These are phyloP conservation scores for Brasilioporus rufonigricans DNA, from an alignment of 768 basidiomycete species.

Conservation along the genomic window DNA sequence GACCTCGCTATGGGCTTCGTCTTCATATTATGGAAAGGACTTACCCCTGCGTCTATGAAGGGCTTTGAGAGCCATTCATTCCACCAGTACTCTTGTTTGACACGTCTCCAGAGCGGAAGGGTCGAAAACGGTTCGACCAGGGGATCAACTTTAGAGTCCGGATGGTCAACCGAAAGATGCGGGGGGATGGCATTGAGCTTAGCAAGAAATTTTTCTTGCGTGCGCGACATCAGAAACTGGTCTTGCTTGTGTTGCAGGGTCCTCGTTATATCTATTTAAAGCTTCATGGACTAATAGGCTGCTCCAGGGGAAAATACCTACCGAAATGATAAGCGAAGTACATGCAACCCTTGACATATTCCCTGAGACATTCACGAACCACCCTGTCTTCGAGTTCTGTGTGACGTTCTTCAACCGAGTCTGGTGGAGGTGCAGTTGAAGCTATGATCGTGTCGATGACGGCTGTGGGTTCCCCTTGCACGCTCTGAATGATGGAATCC, in stretches of 20 bases:
- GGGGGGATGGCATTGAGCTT: constrained; percentile 54
- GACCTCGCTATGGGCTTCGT: background rate
- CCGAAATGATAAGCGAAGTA: constrained; percentile 88
- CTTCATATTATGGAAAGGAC: constrained; percentile 20
- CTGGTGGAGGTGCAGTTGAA: constrained; percentile 60
- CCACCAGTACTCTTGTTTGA: constrained; percentile 94
- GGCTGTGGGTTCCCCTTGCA: constrained; percentile 46
- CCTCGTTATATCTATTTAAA: constrained; percentile 67
- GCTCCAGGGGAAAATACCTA: constrained; percentile 29
- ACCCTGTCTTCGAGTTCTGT: constrained; percentile 82
- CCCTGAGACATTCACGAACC: constrained; percentile 70
- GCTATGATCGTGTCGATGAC: constrained; percentile 58
- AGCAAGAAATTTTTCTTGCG: constrained; percentile 56
- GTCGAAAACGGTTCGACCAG: constrained; percentile 72
- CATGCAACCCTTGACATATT: constrained; percentile 84
- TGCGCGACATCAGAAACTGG: constrained; percentile 52
- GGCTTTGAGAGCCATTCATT: constrained; percentile 86
- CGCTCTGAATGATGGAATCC: constrained; percentile 43
- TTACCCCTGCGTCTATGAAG: constrained; percentile 83
- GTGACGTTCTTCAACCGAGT: constrained; percentile 62
- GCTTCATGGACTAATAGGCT: background rate
- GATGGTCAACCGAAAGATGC: constrained; percentile 22
- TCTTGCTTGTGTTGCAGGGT: constrained; percentile 81
- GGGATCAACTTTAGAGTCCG: constrained; percentile 43
- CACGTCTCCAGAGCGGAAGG: constrained; percentile 87